Evolutionary conservation across 129 eudicot genomes (phyloP).

Genomic region (Tanacetum coccineum): DNA sequence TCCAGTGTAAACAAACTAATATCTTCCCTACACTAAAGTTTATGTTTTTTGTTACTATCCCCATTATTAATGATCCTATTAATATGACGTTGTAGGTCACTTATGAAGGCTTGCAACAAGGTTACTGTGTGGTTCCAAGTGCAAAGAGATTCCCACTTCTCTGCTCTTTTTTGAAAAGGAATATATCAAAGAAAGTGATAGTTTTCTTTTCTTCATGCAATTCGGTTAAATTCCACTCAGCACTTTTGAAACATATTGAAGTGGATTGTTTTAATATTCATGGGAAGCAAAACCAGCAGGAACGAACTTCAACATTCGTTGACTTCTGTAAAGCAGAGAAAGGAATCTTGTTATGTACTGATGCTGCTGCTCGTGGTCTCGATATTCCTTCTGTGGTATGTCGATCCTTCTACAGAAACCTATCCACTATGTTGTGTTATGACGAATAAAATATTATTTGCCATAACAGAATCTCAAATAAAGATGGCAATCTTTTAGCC

Average conservation of each 20-base stretch:
- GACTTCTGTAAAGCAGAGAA: constrained; percentile 79
- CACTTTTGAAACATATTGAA: constrained; percentile 55
- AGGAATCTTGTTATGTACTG: constrained; percentile 86
- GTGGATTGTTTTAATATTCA: constrained; percentile 71
- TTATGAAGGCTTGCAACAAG: constrained; percentile 89
- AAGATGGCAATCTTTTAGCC: too few species aligned
- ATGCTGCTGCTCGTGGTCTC: constrained; percentile 97
- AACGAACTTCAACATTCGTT: constrained; percentile 70
- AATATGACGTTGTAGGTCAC: constrained; percentile 50
- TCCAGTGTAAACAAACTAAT: constrained; percentile 48
- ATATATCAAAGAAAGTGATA: constrained; percentile 77
- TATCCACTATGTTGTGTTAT: too few species aligned
- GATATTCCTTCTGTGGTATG: constrained; percentile 96
- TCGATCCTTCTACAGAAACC: not conserved
- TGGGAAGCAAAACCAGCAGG: constrained; percentile 83
- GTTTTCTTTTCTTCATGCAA: constrained; percentile 93
- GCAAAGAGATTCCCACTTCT: constrained; percentile 71
- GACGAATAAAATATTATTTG: too few species aligned
- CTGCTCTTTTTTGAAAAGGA: constrained; percentile 72
- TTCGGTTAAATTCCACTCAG: constrained; percentile 81
- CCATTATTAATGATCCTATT: not conserved
- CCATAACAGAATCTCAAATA: too few species aligned
- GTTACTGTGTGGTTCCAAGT: constrained; percentile 79
- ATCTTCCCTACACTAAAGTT: not conserved
- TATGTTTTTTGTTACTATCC: not conserved